A percentile compares a stretch with the other conserved stretches of the same genome.
These are phyloP conservation scores for Saccharomyces hybrid DNA, from an alignment of 1,139 yeast genomes.

Conservation along the genomic window DNA sequence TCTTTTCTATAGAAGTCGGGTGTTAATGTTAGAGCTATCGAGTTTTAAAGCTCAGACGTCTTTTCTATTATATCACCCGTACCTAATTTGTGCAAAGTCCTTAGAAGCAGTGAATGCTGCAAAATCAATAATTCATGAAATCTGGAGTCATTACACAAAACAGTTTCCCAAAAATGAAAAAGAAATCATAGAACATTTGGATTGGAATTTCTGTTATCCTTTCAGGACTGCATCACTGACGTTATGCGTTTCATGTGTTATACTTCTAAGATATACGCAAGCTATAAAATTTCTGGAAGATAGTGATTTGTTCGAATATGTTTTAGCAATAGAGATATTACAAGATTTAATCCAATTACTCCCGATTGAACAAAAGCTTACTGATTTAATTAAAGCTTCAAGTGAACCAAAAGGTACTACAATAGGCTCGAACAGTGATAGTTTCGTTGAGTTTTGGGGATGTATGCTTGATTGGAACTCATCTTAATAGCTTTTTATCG, in stretches of 20 bases:
- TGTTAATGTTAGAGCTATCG: constrained; percentile 6
- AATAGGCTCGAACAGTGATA: neutral
- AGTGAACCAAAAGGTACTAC: too few species aligned
- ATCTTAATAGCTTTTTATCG: too few species aligned
- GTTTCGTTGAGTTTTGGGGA: neutral
- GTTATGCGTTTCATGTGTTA: constrained; percentile 4
- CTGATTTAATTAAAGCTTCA: neutral
- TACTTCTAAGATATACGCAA: constrained; percentile 3
- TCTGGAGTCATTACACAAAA: constrained; percentile 6
- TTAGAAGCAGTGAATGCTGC: constrained; percentile 5
- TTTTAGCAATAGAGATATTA: constrained; percentile 5
- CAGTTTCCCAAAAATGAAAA: constrained; percentile 3
- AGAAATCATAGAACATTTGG: constrained; percentile 2
- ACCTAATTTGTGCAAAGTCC: neutral
- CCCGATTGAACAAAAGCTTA: constrained; percentile 5
- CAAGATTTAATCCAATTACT: constrained; percentile 4
- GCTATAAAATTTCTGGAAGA: neutral
- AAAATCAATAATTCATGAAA: constrained; percentile 4
- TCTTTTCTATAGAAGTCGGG: constrained; percentile 3
- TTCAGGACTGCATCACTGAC: constrained; percentile 6
- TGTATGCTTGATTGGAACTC: neutral
- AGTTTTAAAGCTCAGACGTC: constrained; percentile 4
- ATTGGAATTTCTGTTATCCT: constrained; percentile 8
- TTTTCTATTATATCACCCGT: constrained; percentile 5
- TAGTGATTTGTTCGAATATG: constrained; percentile 2